phyloP scores from a whole-genome alignment of 345 rosid species.

The Nephelium lappaceum region DNA sequence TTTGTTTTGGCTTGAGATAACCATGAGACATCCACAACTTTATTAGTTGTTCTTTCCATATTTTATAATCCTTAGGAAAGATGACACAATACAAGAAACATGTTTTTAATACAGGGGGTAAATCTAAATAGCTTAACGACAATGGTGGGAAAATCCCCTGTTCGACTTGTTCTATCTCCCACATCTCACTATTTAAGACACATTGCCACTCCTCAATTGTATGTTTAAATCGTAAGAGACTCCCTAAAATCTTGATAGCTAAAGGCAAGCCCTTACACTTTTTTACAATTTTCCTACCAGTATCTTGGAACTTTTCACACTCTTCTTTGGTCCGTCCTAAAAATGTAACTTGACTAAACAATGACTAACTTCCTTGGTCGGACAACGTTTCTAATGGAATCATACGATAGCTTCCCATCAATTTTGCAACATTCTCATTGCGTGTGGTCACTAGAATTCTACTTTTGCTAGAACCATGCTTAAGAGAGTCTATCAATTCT shows the following conservation, averaged over 20 bases:
- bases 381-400: background rate
- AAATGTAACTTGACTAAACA: background rate
- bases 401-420: background rate
- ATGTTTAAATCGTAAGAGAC: background rate
- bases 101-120: background rate
- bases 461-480: background rate
- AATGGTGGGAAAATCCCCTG: background rate
- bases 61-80: background rate
- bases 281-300: background rate
- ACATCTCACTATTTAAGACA: background rate
- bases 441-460: conserved; percentile 7
- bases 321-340: background rate
- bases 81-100: background rate
- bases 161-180: background rate
- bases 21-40: background rate
- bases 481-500: background rate
- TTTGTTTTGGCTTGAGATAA: background rate
- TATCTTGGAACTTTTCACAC: background rate
- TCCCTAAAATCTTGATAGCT: background rate
- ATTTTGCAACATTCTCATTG: background rate
- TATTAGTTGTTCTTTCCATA: background rate
- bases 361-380: background rate
- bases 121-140: background rate
- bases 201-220: background rate
- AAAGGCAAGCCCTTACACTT: background rate